phyloP scores from a whole-genome alignment of 345 rosid genomes.

The Eutrema yunnanense region DNA sequence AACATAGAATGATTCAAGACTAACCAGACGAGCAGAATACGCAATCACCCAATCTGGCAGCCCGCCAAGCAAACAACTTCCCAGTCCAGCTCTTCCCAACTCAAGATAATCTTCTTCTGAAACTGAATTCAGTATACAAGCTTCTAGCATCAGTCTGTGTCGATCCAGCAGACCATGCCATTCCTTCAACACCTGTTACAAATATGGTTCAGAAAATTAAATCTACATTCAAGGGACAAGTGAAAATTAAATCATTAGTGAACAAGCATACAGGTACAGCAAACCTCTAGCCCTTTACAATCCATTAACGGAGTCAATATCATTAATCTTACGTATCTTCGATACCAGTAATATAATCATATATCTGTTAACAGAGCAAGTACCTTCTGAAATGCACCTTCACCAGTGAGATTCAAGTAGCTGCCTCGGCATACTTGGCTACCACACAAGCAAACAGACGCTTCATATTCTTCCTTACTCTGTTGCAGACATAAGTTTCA shows the following conservation, averaged over 20 bases:
- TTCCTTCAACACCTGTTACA: slow-evolving; percentile 72
- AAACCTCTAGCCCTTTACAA: neutral
- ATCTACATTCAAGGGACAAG: neutral
- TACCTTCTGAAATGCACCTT: slow-evolving; percentile 98
- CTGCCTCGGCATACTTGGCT: slow-evolving; percentile 99
- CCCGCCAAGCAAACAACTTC: slow-evolving; percentile 97
- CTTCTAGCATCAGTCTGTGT: slow-evolving; percentile 81
- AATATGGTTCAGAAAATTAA: neutral
- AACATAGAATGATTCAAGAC: slow-evolving; percentile 23
- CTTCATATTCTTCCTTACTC: slow-evolving; percentile 99
- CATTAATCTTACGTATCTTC: slow-evolving; percentile 2
- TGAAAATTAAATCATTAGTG: slow-evolving; percentile 1
- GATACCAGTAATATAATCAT: slow-evolving; percentile 9
- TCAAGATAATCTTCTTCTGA: slow-evolving; percentile 97
- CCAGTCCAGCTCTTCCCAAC: slow-evolving; percentile 94
- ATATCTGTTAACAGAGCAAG: neutral
- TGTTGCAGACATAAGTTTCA: slow-evolving; percentile 34
- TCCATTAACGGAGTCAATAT: neutral
- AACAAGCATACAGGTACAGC: slow-evolving; percentile 3
- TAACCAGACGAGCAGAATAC: slow-evolving; percentile 93
- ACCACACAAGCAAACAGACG: slow-evolving; percentile 99
- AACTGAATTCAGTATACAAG: slow-evolving; percentile 75
- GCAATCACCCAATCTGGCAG: slow-evolving; percentile 95
- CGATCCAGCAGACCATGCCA: slow-evolving; percentile 92
- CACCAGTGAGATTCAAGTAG: slow-evolving; percentile 98